Evolutionary conservation across 129 eudicot genomes (phyloP).

Genomic region (Cynara cardunculus): DNA sequence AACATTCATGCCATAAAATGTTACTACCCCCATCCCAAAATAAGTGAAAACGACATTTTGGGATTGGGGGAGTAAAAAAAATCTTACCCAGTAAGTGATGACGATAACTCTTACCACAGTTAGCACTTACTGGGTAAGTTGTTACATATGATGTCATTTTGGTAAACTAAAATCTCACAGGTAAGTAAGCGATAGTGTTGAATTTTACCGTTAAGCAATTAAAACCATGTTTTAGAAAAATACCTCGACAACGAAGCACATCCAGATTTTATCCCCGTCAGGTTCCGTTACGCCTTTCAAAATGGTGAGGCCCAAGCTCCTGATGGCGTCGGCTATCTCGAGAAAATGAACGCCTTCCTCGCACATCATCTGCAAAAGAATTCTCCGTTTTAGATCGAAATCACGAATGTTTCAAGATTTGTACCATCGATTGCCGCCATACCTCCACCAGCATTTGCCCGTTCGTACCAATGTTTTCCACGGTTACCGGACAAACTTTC

Average conservation of each 20-base stretch:
- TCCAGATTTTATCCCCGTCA: conserved; percentile 66
- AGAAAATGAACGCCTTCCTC: conserved; percentile 73
- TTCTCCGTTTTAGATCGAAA: not conserved
- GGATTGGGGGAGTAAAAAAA: no score
- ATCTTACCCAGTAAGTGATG: no score
- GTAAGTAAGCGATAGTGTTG: no score
- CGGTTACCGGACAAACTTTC: conserved; percentile 78
- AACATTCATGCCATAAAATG: not conserved
- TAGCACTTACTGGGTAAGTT: no score
- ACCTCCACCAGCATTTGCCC: conserved; percentile 94
- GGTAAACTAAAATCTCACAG: no score
- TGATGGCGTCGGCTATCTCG: conserved; percentile 72
- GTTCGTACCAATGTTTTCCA: conserved; percentile 67
- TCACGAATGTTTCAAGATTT: not conserved
- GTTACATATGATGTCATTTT: no score
- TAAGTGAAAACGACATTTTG: no score
- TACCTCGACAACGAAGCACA: conserved; percentile 93
- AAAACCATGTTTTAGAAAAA: not conserved
- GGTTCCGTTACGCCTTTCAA: conserved; percentile 78
- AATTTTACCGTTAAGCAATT: not conserved
- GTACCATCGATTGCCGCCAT: not conserved
- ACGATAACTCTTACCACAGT: no score
- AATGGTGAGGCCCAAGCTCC: conserved; percentile 77
- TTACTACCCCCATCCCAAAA: not conserved
- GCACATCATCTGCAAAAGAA: conserved; percentile 66